Conservation (phyloP, 768 basidiomycete genomes). For the Polyporus arcularius region DNA sequence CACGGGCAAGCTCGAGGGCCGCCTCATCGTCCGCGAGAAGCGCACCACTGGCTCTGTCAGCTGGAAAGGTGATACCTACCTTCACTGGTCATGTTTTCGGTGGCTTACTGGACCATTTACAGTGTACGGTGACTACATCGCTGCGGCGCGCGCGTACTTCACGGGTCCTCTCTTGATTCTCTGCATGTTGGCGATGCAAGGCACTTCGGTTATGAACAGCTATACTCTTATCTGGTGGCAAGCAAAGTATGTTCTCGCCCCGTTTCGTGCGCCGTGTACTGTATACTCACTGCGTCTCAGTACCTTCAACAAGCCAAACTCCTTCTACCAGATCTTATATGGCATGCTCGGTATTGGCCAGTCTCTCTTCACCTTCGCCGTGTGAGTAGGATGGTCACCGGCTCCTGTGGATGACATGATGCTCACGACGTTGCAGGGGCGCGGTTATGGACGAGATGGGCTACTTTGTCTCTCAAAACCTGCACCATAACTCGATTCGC, state of each 20-base stretch:
- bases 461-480: constrained; percentile 58
- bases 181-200: constrained; percentile 59
- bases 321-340: constrained; percentile 67
- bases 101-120: not conserved
- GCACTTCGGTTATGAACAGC: constrained; percentile 58
- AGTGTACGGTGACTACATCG: constrained; percentile 64
- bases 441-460: constrained; percentile 56
- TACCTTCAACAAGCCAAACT: constrained; percentile 48
- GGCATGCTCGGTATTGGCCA: constrained; percentile 62
- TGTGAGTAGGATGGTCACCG: constrained; percentile 39
- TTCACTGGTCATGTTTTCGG: not conserved
- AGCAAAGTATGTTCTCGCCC: constrained; percentile 43
- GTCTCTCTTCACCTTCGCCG: constrained; percentile 55
- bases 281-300: constrained; percentile 26
- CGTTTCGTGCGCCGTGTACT: not conserved
- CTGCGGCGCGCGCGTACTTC: constrained; percentile 52
- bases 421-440: constrained; percentile 38
- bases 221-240: constrained; percentile 79
- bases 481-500: constrained; percentile 57
- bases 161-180: constrained; percentile 54
- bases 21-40: constrained; percentile 64
- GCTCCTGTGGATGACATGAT: not conserved
- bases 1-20: constrained; percentile 64
- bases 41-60: constrained; percentile 67
- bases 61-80: constrained; percentile 39